Conservation (phyloP, 805 yeast genomes). For the Candida khao-thaluensis region DNA sequence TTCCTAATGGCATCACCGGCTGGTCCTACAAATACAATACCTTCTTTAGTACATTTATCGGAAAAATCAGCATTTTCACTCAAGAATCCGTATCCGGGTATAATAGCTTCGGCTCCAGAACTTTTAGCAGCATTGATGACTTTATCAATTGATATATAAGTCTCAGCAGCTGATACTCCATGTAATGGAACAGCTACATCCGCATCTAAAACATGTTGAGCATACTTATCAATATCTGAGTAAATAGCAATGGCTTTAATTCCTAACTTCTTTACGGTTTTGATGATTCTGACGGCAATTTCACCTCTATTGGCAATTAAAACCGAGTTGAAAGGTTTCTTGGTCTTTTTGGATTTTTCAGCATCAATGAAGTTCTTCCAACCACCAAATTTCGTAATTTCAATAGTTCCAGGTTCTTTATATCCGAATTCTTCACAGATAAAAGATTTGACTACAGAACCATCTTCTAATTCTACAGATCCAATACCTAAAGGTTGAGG, state of each 20-base stretch:
- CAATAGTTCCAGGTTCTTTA: constrained; percentile 64
- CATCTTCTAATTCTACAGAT: constrained; percentile 76
- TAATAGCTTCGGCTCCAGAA: constrained; percentile 88
- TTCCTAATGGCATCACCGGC: constrained; percentile 88
- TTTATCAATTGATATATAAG: constrained; percentile 83
- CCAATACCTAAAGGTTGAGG: constrained; percentile 97
- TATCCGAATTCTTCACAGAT: constrained; percentile 93
- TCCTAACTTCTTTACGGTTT: constrained; percentile 76
- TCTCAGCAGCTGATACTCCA: constrained; percentile 86
- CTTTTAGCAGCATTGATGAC: constrained; percentile 81
- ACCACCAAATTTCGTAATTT: constrained; percentile 85
- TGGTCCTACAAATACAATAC: constrained; percentile 94
- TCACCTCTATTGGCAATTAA: constrained; percentile 97
- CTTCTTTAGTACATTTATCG: constrained; percentile 78
- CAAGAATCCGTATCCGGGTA: constrained; percentile 96
- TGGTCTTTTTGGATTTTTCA: constrained; percentile 20
- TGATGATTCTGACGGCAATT: constrained; percentile 92
- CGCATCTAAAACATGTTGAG: constrained; percentile 82
- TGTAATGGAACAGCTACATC: constrained; percentile 78
- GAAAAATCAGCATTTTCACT: constrained; percentile 97
- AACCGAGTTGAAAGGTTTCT: constrained; percentile 75
- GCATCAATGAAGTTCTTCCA: constrained; percentile 67
- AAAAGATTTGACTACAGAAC: constrained; percentile 87
- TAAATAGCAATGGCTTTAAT: constrained; percentile 84
- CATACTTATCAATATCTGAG: constrained; percentile 85